Base-by-base conservation (phyloP, 23 red algal species). In the Gracilaria gracilis region DNA sequence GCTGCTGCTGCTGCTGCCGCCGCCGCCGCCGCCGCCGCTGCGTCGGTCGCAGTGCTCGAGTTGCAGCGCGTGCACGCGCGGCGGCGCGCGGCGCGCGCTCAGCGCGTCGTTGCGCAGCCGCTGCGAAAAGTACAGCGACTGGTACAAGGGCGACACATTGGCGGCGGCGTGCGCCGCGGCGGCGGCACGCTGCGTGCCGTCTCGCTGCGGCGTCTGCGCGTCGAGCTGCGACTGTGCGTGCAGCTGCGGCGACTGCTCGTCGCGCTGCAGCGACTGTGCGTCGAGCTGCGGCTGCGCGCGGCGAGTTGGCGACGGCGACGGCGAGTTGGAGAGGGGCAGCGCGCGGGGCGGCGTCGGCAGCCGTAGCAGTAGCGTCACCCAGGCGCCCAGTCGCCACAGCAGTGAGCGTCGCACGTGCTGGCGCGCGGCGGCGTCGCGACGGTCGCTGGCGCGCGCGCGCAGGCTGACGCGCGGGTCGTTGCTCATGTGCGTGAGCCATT, bases 61-160 rank as follows among this genome's bases (percentile, higher is more conserved):
- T 57, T 57, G 13, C 53, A 15, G 53, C 21, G 21, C 14, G 21
- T 15, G 21, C 23, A 6, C 21, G 21, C 58, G 21, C 58, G 23
- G 21, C 27, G 23, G 27, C 23, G 21, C 53, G 58, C 58, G 21
- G 23, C 58, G 27, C 6, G 27, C 27, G 21, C 23, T 17, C 6
- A 64, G 42, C 42, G 42, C 42, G 42, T 46, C 42, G 14, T 16
- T 16, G 15, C 28, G 13, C 16, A 75, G 33, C 1, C 69, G 35
- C n/a, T 75, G 35, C 35, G 69, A 40, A 15, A 75, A 75, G 69
- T 75, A 75, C 17, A 75, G 69, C 35, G 69, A 75, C n/a, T 75
- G 69, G 35, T 44, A 75, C 20, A 75, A 23, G 36, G 69, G 69
- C 33, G 69, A 75, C 20, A 75, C 36, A 1, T 40, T 12, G 35